These are phyloP conservation scores for Fusarium nodosum DNA, from an alignment of 2,329 filamentous ascomycete genomes.

Conservation along the genomic window DNA sequence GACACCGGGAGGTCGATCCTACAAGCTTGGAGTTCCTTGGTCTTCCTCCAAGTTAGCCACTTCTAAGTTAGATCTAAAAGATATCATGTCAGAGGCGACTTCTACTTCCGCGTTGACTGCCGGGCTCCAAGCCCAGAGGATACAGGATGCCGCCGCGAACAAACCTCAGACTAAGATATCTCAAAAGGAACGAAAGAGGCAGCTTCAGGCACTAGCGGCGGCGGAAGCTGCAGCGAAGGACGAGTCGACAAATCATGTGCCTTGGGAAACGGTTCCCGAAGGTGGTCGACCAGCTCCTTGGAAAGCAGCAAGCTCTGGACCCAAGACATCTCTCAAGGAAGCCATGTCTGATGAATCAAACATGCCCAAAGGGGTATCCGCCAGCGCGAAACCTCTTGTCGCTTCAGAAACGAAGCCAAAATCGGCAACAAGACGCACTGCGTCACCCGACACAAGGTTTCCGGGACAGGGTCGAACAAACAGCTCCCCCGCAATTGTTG, in stretches of 20 bases:
- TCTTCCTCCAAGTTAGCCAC: constrained; percentile 65
- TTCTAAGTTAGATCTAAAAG: constrained; percentile 78
- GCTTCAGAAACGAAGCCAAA: constrained; percentile 58
- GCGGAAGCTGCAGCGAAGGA: constrained; percentile 58
- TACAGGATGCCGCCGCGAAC: constrained; percentile 56
- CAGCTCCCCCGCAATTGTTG: constrained; percentile 51
- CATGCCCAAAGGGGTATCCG: constrained; percentile 48
- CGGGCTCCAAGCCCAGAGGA: constrained; percentile 65
- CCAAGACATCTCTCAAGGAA: constrained; percentile 66
- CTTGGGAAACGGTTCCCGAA: constrained; percentile 60
- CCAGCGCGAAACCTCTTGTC: constrained; percentile 59
- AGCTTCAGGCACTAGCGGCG: constrained; percentile 75
- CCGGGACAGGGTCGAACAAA: constrained; percentile 66
- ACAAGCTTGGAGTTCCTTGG: constrained; percentile 62
- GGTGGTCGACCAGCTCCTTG: constrained; percentile 70
- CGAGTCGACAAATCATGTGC: constrained; percentile 52
- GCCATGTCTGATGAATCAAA: constrained; percentile 56
- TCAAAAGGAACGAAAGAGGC: constrained; percentile 91
- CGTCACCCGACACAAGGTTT: constrained; percentile 74
- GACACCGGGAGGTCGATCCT: constrained; percentile 12
- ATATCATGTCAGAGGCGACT: constrained; percentile 77
- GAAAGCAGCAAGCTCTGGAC: constrained; percentile 68
- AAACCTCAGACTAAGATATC: constrained; percentile 74
- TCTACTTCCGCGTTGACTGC: constrained; percentile 67
- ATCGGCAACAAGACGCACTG: constrained; percentile 62